Conservation (phyloP, 805 yeast genomes). For the Sugiyamaella marilandica region DNA sequence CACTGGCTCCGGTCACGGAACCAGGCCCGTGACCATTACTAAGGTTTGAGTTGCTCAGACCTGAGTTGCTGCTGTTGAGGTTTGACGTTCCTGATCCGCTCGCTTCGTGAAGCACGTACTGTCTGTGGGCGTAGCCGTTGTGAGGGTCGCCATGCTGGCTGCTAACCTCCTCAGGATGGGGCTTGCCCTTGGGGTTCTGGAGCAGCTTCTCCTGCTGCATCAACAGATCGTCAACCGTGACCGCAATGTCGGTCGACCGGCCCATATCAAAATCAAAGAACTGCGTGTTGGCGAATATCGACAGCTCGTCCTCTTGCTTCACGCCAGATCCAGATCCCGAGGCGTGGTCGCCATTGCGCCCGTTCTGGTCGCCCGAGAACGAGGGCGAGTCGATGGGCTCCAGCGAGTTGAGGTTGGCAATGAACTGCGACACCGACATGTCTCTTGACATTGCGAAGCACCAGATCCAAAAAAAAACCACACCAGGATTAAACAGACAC, state of each 20-base stretch:
- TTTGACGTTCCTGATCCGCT: background rate
- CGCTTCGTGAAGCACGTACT: slow-evolving; percentile 1
- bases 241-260: slow-evolving; percentile 38
- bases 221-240: slow-evolving; percentile 36
- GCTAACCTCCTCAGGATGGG: slow-evolving; percentile 8
- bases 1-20: background rate
- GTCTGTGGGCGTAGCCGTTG: slow-evolving; percentile 1
- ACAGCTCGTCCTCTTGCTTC: slow-evolving; percentile 34
- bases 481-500: no score
- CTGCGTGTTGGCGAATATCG: slow-evolving; percentile 39
- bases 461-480: no score
- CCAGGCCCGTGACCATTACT: slow-evolving; percentile 2
- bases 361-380: slow-evolving; percentile 7
- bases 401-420: slow-evolving; percentile 30
- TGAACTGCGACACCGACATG: slow-evolving; percentile 15
- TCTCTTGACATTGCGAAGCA: background rate
- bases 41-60: background rate
- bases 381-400: slow-evolving; percentile 26
- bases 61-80: background rate
- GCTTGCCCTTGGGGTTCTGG: slow-evolving; percentile 25
- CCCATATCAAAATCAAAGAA: slow-evolving; percentile 44
- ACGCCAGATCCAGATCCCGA: background rate
- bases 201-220: slow-evolving; percentile 38
- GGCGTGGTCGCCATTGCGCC: background rate
- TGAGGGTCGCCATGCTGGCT: slow-evolving; percentile 1